Base-by-base conservation (phyloP, 441 rosid genomes). In the Pelargonium citronellum region DNA sequence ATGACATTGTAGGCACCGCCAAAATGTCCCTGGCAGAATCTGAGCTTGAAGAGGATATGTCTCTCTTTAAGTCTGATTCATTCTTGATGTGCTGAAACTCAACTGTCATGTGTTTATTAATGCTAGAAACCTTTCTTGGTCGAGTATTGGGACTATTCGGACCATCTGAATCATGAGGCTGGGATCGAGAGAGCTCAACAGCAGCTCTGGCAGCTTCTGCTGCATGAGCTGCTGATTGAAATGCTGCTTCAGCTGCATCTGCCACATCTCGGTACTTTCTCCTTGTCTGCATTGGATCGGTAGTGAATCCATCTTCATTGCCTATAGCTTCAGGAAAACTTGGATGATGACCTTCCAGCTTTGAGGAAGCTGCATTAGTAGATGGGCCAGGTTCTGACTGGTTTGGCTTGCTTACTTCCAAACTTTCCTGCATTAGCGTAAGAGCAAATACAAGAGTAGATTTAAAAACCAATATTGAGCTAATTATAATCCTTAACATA, bases 231-330 rank as follows among this genome's bases (percentile, higher is more conserved):
- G 99, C 99, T 7, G 96, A 89, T 80, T 87, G 87, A 49, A 89
- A 91, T 15, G 99, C 99, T 67, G 92, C 95, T 81, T 94, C 96
- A 67, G 99, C 99, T 27, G 99, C 99, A 84, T 86, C 95, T 71
- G 97, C 90, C 9, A 94, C 96, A 76, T 87, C 95, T 78, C 67
- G 89, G 83, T 90, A 94, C 82, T 87, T 87, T 73, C 74, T 81
- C 77, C 78, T 85, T 75, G 72, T 63, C 73, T 77, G 83, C 9
- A 55, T 55, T 15, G 94, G 86, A 77, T 95, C 96, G 71, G 87
- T 79, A 72, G 87, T 79, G 22, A 81, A 71, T 39, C 55, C 86
- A 34, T 47, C 69, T 16, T 73, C 75, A 11, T 76, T 72, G 60
- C 17, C 64, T 12, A 51, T 41, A 5, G 53, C 75, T 34, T 71